Conservation (phyloP, 352 stramenopile species). For the Thalassiosira sp. region DNA sequence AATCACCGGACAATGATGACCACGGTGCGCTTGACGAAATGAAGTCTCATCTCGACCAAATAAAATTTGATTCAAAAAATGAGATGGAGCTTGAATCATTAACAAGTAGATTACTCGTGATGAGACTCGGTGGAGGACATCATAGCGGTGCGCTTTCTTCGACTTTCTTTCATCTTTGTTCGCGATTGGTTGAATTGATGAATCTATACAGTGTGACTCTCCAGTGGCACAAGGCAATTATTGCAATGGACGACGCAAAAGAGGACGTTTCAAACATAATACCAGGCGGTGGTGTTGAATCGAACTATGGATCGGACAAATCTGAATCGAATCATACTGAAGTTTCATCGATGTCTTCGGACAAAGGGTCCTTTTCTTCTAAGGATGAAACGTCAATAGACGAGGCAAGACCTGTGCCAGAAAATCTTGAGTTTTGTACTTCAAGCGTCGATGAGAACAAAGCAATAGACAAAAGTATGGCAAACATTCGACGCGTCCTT, state of each 20-base stretch:
- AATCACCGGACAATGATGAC: slow-evolving; percentile 2
- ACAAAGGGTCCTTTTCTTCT: slow-evolving; percentile 30
- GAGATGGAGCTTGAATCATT: slow-evolving; percentile 40
- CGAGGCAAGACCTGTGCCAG: slow-evolving; percentile 12
- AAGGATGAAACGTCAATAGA: slow-evolving; percentile 19
- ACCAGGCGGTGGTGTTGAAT: neutral
- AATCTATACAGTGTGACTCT: slow-evolving; percentile 27
- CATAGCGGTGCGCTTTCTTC: slow-evolving; percentile 30
- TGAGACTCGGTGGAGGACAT: slow-evolving; percentile 24
- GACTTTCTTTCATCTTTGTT: slow-evolving; percentile 42
- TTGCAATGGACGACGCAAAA: slow-evolving; percentile 10
- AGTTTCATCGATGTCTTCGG: slow-evolving; percentile 48
- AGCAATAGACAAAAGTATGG: slow-evolving; percentile 33
- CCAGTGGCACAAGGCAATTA: slow-evolving; percentile 33
- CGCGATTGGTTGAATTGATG: slow-evolving; percentile 45
- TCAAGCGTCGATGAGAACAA: slow-evolving; percentile 20
- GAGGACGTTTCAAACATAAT: slow-evolving; percentile 1
- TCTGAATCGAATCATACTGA: slow-evolving; percentile 14
- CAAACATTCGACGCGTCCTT: slow-evolving; percentile 35
- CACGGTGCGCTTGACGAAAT: slow-evolving; percentile 16
- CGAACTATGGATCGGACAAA: slow-evolving; percentile 12
- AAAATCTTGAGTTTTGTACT: slow-evolving; percentile 36
- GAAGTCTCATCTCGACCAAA: slow-evolving; percentile 16
- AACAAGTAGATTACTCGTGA: slow-evolving; percentile 21
- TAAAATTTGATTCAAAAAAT: slow-evolving; percentile 32